Evolutionary conservation across 495 filamentous ascomycete species (phyloP), one percentile per base, ranked within the genome.

Genomic region (Hypoxylon fragiforme): DNA sequence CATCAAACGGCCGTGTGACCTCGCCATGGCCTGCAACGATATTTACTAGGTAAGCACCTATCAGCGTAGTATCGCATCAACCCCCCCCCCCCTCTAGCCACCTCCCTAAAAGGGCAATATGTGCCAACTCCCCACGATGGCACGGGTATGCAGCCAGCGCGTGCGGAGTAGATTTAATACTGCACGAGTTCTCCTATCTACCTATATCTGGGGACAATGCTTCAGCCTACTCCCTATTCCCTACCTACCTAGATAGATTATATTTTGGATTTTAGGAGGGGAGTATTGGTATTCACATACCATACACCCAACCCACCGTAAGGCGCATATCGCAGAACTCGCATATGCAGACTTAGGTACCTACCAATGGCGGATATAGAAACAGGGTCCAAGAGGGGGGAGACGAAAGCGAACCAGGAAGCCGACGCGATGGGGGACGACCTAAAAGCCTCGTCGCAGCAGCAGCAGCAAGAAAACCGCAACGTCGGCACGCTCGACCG

Each of bases 401-500:
- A 44, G 28, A 7, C 48, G 11, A 21, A 35, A n/a, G 45, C 54
- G 3, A 48, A 50, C 28, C 40, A 45, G 13, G 63, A 60, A 15
- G n/a, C n/a, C n/a, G 65, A 66, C 11, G 14, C 26, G 2, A 44
- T 54, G 34, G 41, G n/a, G n/a, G n/a, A 32, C 7, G 59, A 61
- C 24, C 13, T 59, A 2, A 67, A 67, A 50, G 42, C 38, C n/a
- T n/a, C n/a, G n/a, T n/a, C n/a, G n/a, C n/a, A n/a, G n/a, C n/a
- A n/a, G n/a, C n/a, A n/a, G 1, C 58, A 65, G 32, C 54, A 65
- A n/a, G 64, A 65, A 1, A 52, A n/a, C 4, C 60, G 54, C 36
- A 50, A 68, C 30, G 45, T 64, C 13, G 65, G 67, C 31, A 71
- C 70, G 3, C 65, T 74, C 13, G 66, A 83, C 53, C 78, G 83